Percentiles rank a stretch among this genome's conserved stretches.
Evolutionary conservation across 2,329 filamentous ascomycete genomes (phyloP).

Genomic region (Apiospora koreana): DNA sequence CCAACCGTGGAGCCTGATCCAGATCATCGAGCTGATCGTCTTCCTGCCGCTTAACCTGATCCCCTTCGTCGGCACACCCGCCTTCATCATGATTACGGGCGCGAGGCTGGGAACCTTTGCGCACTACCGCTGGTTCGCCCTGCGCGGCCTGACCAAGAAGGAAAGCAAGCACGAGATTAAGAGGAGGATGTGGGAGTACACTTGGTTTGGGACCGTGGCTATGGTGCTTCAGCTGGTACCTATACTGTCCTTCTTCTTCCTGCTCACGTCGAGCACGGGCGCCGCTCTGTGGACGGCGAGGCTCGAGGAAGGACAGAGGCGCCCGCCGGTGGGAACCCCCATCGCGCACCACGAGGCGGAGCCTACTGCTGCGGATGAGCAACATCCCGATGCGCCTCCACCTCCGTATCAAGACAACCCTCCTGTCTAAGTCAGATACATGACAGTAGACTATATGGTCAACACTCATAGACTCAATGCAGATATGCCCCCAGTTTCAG

Average conservation of each 20-base stretch:
- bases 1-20: conserved; percentile 86
- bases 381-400: conserved; percentile 34
- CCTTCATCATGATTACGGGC: conserved; percentile 87
- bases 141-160: conserved; percentile 73
- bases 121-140: conserved; percentile 87
- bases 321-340: conserved; percentile 15
- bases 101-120: conserved; percentile 85
- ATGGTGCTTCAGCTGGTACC: conserved; percentile 87
- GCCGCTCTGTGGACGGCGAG: conserved; percentile 84
- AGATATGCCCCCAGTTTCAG: neutral
- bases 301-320: conserved; percentile 62
- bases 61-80: conserved; percentile 76
- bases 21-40: conserved; percentile 81
- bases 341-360: conserved; percentile 14
- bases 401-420: conserved; percentile 41
- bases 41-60: conserved; percentile 85
- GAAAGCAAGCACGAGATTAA: conserved; percentile 72
- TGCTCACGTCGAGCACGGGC: conserved; percentile 83
- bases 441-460: neutral
- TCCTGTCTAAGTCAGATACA: conserved; percentile 27
- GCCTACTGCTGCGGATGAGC: conserved; percentile 20
- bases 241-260: conserved; percentile 88
- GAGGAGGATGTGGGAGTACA: conserved; percentile 75
- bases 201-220: conserved; percentile 89
- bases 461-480: neutral